Conservation (phyloP, 495 filamentous ascomycete genomes). For the Aspergillus hancockii region DNA sequence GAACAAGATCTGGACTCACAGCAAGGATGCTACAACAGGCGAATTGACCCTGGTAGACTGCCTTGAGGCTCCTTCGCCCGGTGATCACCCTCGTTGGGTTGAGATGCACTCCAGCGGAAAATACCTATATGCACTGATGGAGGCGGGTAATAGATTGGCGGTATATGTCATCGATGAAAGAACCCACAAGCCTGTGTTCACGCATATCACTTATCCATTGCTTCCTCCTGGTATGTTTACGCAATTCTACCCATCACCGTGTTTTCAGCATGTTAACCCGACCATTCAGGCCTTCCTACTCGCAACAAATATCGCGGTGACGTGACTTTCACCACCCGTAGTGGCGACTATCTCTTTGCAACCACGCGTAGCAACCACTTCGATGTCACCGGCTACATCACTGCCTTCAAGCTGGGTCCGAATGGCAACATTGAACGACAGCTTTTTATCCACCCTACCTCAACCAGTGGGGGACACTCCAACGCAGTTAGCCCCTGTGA, state of each 20-base stretch:
- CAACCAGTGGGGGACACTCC: conserved; percentile 81
- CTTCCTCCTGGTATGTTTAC: conserved; percentile 63
- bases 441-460: conserved; percentile 77
- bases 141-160: conserved; percentile 76
- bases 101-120: conserved; percentile 73
- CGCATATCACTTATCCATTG: conserved; percentile 71
- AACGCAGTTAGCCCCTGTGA: conserved; percentile 79
- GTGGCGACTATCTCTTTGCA: conserved; percentile 72
- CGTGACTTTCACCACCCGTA: conserved; percentile 67
- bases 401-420: conserved; percentile 70
- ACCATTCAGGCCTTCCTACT: conserved; percentile 50
- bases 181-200: conserved; percentile 80
- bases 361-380: conserved; percentile 76
- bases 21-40: conserved; percentile 64
- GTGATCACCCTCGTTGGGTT: conserved; percentile 83
- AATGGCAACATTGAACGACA: conserved; percentile 72
- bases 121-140: conserved; percentile 83
- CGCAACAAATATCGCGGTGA: conserved; percentile 71
- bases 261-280: not conserved
- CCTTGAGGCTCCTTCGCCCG: conserved; percentile 66
- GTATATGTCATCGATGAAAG: conserved; percentile 77
- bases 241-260: not conserved
- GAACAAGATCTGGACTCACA: conserved; percentile 86
- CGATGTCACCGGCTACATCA: conserved; percentile 76
- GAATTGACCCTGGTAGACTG: conserved; percentile 66